Evolutionary conservation across 306 rosid genomes (phyloP), one percentile per base, ranked within the genome.

Genomic region (Vicia faba): DNA sequence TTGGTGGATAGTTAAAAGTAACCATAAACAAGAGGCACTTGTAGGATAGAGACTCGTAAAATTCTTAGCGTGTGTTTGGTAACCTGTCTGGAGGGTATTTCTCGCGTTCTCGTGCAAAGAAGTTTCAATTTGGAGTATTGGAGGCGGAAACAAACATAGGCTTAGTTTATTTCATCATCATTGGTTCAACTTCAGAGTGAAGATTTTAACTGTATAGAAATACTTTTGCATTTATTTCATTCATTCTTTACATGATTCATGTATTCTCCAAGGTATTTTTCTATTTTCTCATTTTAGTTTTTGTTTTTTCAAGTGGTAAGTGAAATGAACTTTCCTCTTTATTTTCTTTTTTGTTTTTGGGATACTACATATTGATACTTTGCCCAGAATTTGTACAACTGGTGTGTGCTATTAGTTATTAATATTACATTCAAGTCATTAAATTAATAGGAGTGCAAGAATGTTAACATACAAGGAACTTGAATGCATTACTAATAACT

Each of bases 171-270:
- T n/a, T n/a, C n/a, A n/a, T 40, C 58, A 57, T 46, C 60, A 59
- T 35, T 70, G 50, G 26, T 70, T 36, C 75, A 48, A 54, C 56
- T 54, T 62, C 78, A 65, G 69, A 71, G 31, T 60, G 65, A 36
- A 60, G 28, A 35, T 60, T 64, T 58, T 23, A 71, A 63, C 58
- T 86, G 91, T 86, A 85, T 77, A 88, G 79, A 79, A 61, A 63
- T 57, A 53, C 43, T 71, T 67, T 73, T 76, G 87, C 84, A 64
- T 82, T 77, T 74, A 78, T 83, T 87, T 80, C 80, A 82, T 88
- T 85, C n/a, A 91, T 91, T 91, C 84, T 85, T 88, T 86, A 72
- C 71, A 75, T 61, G 73, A 71, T 83, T 78, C 74, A 72, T 43
- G 53, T 61, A 55, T 56, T 74, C 63, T 70, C 68, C 44, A 64